A percentile compares a stretch with the other conserved stretches of the same genome.
Conservation (phyloP, 2,329 filamentous ascomycete species). For the Penicillium glabrum region DNA sequence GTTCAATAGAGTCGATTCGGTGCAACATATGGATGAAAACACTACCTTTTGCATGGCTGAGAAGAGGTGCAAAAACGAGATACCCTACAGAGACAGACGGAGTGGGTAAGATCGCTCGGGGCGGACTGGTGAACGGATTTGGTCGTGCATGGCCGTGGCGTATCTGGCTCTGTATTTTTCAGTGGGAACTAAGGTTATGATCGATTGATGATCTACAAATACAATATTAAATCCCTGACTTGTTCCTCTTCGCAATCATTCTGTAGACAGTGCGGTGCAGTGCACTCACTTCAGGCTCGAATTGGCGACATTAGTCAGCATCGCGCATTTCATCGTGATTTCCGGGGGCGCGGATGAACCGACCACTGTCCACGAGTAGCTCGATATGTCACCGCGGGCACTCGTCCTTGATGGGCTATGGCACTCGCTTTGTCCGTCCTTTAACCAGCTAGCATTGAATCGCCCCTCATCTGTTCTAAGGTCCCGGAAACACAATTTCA, state of each 20-base stretch:
- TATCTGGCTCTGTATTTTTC: conserved; percentile 38
- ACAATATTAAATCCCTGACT: conserved; percentile 11
- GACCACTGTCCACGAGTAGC: conserved; percentile 6
- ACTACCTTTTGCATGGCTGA: conserved; percentile 17
- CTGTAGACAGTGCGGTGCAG: conserved; percentile 2
- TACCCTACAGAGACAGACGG: conserved; percentile 34
- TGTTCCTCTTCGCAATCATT: conserved; percentile 9
- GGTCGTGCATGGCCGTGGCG: conserved; percentile 42
- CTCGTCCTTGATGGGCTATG: conserved; percentile 41
- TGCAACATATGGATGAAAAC: conserved; percentile 7
- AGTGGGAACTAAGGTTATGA: conserved; percentile 29
- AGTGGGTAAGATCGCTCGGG: conserved; percentile 28
- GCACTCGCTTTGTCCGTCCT: conserved; percentile 43
- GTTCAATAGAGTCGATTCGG: background rate
- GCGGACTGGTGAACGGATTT: conserved; percentile 29
- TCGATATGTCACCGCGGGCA: conserved; percentile 34
- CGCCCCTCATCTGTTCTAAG: conserved; percentile 12
- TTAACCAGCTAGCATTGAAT: conserved; percentile 21
- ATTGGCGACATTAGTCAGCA: background rate
- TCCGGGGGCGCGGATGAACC: conserved; percentile 5
- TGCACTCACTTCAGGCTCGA: background rate
- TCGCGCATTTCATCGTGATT: conserved; percentile 3
- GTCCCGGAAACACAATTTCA: conserved; percentile 7
- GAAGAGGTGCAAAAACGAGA: conserved; percentile 30
- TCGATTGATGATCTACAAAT: conserved; percentile 16